phyloP scores from a whole-genome alignment of 2,329 filamentous ascomycete genomes.

The Exophiala xenobiotica region DNA sequence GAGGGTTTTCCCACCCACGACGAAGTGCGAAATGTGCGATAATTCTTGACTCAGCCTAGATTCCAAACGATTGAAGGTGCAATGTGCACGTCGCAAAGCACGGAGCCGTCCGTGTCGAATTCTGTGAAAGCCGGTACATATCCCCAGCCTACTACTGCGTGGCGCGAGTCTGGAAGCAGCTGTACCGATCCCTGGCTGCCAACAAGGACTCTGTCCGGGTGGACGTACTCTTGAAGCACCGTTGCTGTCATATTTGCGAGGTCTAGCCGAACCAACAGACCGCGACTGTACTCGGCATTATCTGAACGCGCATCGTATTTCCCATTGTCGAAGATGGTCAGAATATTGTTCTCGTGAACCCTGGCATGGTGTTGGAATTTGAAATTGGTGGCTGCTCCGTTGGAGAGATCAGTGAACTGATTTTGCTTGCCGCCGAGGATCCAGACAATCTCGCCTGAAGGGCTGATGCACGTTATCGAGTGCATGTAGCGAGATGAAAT shows the following conservation, averaged over 20 bases:
- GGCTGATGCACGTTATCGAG: conserved; percentile 46
- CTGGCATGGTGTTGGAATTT: conserved; percentile 55
- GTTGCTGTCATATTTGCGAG: conserved; percentile 44
- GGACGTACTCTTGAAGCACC: conserved; percentile 42
- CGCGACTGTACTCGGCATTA: conserved; percentile 40
- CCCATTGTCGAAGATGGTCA: conserved; percentile 44
- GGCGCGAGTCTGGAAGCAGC: conserved; percentile 39
- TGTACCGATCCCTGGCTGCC: conserved; percentile 46
- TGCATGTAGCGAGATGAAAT: conserved; percentile 45
- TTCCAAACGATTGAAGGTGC: conserved; percentile 38
- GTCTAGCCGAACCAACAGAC: conserved; percentile 44
- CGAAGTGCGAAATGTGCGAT: conserved; percentile 51
- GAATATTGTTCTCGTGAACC: conserved; percentile 30
- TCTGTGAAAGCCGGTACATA: conserved; percentile 52
- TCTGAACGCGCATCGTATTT: conserved; percentile 23
- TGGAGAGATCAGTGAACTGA: conserved; percentile 43
- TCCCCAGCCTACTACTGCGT: conserved; percentile 52
- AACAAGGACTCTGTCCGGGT: conserved; percentile 38
- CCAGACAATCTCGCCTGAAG: conserved; percentile 46
- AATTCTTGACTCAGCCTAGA: conserved; percentile 48
- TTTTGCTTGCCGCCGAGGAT: conserved; percentile 50
- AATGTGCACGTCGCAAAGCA: conserved; percentile 56
- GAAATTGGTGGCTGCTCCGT: conserved; percentile 50
- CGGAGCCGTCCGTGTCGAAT: conserved; percentile 38
- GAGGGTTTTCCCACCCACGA: conserved; percentile 54